Base-by-base conservation (phyloP, 1,284 basidiomycete genomes). In the Mycosarcoma mackinlayi region DNA sequence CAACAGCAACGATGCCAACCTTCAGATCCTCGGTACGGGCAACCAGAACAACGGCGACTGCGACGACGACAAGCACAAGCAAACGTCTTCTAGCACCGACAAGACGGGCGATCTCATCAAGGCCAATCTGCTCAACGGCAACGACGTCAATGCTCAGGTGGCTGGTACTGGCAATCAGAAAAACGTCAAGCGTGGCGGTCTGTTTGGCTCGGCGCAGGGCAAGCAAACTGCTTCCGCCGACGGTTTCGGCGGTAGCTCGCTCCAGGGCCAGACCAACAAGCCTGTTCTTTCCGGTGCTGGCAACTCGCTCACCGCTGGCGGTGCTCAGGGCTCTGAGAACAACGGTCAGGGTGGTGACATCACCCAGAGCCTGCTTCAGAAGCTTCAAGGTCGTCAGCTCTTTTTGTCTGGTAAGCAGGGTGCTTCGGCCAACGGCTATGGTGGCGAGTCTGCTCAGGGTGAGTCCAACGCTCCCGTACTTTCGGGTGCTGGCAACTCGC, bases 1-100 rank as follows among this genome's bases (percentile, higher is more conserved):
- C 56, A 52, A 59, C 56, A 41, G 35, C 42, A 59, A 59, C 48
- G 18, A 51, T 30, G 49, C 56, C 42, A 59, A 59, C 48, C 23
- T 51, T 11, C 48, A 47, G 37, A 28, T 59, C 42, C 48, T 59
- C 18, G 49, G 49, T 28, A 59, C 56, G 25, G 56, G 56, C 56
- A 51, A 46, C 56, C 56, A 59, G 47, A 50, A 50, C 33, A 57
- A 57, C 39, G 21, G 35, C 21, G 40, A 28, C 27, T 41, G 21
- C 42, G 21, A 50, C 38, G 30, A 30, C 25, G 30, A 52, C 31
- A 41, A 52, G 37, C 7, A 41, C 18, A 9, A 34, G 14, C 18
- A 58, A 10, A 14, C 24, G 4, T n/a, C 41, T 35, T 11, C 38
- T 13, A 19, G 25, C 19, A 41, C 37, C 9, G 34, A 28, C 25